Evolutionary conservation across 768 basidiomycete genomes (phyloP).

Genomic region (Lactifluus piperatus): DNA sequence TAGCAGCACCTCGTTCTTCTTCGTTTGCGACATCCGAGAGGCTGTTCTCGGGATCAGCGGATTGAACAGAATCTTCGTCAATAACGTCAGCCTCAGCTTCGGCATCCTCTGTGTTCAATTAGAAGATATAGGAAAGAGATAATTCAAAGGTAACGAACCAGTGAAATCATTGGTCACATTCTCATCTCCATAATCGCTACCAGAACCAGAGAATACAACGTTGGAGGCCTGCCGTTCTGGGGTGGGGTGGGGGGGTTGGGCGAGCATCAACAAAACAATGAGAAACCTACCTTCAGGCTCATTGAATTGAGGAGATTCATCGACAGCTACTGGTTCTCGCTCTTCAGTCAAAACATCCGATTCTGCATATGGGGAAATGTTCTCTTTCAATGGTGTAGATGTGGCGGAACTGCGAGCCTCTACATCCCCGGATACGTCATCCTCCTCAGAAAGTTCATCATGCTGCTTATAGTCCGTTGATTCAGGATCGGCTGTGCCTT

Average conservation of each 20-base stretch:
- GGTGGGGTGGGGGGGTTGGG: neutral
- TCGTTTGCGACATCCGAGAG: neutral
- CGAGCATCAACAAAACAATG: neutral
- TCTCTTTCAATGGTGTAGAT: neutral
- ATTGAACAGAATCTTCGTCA: neutral
- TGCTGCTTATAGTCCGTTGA: neutral
- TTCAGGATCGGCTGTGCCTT: constrained; percentile 3
- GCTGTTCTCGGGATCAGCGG: neutral
- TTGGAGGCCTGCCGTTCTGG: neutral
- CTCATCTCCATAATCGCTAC: neutral
- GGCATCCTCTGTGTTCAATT: neutral
- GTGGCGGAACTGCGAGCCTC: neutral
- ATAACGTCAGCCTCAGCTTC: constrained; percentile 5
- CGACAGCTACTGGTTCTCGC: neutral
- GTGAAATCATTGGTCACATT: neutral
- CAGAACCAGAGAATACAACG: neutral
- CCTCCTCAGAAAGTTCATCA: neutral
- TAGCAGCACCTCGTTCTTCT: neutral
- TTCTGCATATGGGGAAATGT: neutral
- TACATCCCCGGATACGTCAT: neutral
- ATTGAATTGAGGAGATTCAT: neutral
- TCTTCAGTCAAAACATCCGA: neutral
- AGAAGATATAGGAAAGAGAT: neutral
- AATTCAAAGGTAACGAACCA: neutral
- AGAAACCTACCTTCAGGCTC: constrained; percentile 1